Evolutionary conservation across 2,329 filamentous ascomycete genomes (phyloP), one percentile per base, ranked within the genome.

Genomic region (Sporothrix schenckii): DNA sequence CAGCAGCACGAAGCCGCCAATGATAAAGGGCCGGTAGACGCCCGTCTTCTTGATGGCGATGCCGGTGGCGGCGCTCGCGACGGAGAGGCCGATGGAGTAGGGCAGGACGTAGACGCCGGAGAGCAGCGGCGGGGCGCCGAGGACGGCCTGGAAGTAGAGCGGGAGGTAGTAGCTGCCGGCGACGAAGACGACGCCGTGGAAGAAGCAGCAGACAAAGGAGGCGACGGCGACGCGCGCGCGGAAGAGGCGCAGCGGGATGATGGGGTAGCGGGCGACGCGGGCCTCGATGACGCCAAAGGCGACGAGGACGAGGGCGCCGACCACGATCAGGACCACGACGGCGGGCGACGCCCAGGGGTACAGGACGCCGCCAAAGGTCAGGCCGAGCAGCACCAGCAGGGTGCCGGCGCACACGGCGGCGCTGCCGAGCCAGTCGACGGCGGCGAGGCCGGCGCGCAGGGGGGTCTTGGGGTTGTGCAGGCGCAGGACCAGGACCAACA

Each of bases 311-410:
- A 91, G 70, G 30, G 87, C 76, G 27, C 92, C 92, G 74, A 94
- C 93, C 65, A 94, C 81, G 73, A 96, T 84, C 39, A 97, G 84
- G 76, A 91, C 93, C 75, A 97, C 85, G 44, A 94, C 91, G 0
- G 87, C 89, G 1, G 91, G 84, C 0, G 91, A 94, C 68, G 81
- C 80, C 93, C 93, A 97, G 0, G 93, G 90, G 73, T 87, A 88
- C 27, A 84, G 84, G 67, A 93, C 86, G 65, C 92, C 93, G 69
- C 93, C 94, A 72, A 94, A 92, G 77, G 96, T 91, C 13, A 97
- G 86, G 0, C 93, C 94, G 54, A 97, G 88, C 4, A 97, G 87
- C 74, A 97, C 84, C 92, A 97, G 94, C 24, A 96, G 83, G 0
- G 92, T 94, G 24, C 90, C 92, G 54, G 91, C 91, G 30, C 94